Conservation (phyloP, 306 rosid species). For the Trifolium subterraneum region DNA sequence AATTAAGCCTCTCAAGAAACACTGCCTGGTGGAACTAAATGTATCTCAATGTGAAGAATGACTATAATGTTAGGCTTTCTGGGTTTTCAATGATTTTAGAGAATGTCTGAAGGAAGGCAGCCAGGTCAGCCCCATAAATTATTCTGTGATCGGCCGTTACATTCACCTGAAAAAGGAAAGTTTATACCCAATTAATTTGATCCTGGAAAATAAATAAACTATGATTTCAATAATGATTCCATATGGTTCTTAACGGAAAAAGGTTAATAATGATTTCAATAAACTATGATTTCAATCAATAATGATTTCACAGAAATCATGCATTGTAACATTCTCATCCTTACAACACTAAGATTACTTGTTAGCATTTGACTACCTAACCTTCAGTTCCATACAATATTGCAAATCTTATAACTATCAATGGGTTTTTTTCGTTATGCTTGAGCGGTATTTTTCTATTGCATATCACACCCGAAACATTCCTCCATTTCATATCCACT, state of each 20-base stretch:
- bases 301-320: background rate
- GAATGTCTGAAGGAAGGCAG: constrained; percentile 84
- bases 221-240: background rate
- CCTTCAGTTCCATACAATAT: background rate
- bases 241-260: background rate
- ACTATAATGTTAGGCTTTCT: constrained; percentile 82
- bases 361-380: background rate
- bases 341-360: background rate
- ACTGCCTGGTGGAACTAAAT: background rate
- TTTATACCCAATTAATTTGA: constrained; percentile 20
- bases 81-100: constrained; percentile 82
- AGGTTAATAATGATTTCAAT: too few relatives aligned
- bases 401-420: background rate
- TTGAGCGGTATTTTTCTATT: background rate
- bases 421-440: background rate
- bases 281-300: background rate
- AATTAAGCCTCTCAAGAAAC: constrained; percentile 22
- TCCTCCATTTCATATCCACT: background rate
- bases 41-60: constrained; percentile 13
- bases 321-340: background rate
- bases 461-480: background rate
- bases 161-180: constrained; percentile 72
- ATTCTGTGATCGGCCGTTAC: constrained; percentile 94
- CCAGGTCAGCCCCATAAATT: constrained; percentile 90
- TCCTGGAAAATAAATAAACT: background rate